Evolutionary conservation across 2,329 filamentous ascomycete genomes (phyloP), one percentile per base, ranked within the genome.

Genomic region (Neopestalotiopsis sp.): DNA sequence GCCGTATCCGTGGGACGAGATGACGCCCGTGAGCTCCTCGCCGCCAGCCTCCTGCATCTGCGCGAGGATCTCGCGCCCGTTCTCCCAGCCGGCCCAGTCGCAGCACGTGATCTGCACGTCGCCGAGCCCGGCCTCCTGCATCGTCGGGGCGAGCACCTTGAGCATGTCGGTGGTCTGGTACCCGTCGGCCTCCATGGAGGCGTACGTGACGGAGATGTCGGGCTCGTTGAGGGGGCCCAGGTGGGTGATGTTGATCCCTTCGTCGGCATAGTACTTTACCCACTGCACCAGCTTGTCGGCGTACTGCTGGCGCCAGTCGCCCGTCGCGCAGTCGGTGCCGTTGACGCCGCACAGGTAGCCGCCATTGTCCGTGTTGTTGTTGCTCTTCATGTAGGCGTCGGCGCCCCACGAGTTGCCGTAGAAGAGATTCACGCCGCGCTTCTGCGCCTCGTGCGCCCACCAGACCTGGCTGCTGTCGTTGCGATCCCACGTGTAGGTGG

Each of bases 101-200:
- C 82, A 83, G 76, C 81, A 83, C 45, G 79, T 80, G 58, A 83
- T 80, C 7, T 75, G 75, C 38, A 67, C 65, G 30, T 68, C 64
- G 20, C 62, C 68, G 30, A 77, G 70, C 40, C 72, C 73, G 5
- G 69, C 70, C 14, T 73, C 68, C 52, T 72, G 75, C 64, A 86
- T 78, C 1, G 82, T 82, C n/a, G 80, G 78, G 64, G 80, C 78
- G 56, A 88, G 79, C n/a, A 84, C 78, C 68, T 78, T 75, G 76
- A 88, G 84, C 75, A 88, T 86, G 56, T 84, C 82, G 58, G 83
- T 84, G 3, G 85, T 85, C 77, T 87, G 79, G n/a, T 78, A 80
- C 65, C 82, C 82, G 40, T 80, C 76, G 7, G 81, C 83, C 42
- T 78, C 77, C 85, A 87, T 87, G 7, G 79, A 81, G 12, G 84